These are phyloP conservation scores for Prunella vulgaris DNA, from an alignment of 257 asterid species.

Conservation along the genomic window DNA sequence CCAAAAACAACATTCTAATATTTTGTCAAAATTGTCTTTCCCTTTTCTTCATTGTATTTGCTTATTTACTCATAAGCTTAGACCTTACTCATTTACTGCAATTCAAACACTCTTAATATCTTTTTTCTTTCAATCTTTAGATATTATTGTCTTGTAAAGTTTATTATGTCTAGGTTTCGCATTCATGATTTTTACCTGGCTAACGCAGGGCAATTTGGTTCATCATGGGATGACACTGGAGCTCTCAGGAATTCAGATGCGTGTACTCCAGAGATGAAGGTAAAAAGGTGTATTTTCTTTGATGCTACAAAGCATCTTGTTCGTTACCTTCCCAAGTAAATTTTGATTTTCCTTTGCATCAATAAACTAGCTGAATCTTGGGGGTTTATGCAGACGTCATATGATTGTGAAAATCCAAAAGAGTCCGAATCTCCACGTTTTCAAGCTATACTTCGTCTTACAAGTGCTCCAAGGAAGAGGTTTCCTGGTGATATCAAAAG, in stretches of 20 bases:
- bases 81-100: neutral
- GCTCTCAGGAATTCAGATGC: conserved; percentile 46
- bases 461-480: conserved; percentile 98
- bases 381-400: conserved; percentile 52
- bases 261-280: conserved; percentile 56
- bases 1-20: neutral
- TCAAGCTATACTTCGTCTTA: conserved; percentile 96
- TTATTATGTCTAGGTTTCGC: conserved; percentile 1
- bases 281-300: conserved; percentile 35
- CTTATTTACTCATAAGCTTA: neutral
- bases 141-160: neutral
- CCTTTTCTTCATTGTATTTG: neutral
- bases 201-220: conserved; percentile 34
- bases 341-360: neutral
- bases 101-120: neutral
- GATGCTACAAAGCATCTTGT: conserved; percentile 18
- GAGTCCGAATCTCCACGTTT: conserved; percentile 98
- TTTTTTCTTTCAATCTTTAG: conserved; percentile 4
- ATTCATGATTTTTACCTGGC: conserved; percentile 19
- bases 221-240: conserved; percentile 42
- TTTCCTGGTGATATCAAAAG: conserved; percentile 93
- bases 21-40: neutral
- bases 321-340: conserved; percentile 5
- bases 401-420: conserved; percentile 90
- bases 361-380: conserved; percentile 13